phyloP scores from a whole-genome alignment of 139 green algal genomes.

The Coelastrella sp. region DNA sequence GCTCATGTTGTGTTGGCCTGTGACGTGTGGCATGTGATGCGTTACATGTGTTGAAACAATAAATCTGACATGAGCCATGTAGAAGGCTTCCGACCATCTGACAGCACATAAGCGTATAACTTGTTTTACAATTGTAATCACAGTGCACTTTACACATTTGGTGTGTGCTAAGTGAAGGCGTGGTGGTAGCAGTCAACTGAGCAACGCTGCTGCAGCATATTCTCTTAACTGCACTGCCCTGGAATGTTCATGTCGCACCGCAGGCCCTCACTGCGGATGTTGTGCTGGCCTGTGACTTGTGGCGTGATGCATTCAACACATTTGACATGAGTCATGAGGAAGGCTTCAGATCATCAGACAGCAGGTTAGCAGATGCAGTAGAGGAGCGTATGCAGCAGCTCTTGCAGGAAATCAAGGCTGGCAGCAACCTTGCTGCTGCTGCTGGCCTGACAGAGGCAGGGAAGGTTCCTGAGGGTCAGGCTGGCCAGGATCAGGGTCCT shows the following conservation, averaged over 20 bases:
- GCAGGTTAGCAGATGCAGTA: constrained; percentile 49
- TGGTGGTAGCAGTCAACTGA: too few relatives aligned
- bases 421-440: constrained; percentile 23
- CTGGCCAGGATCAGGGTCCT: not conserved
- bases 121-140: too few relatives aligned
- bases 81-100: too few relatives aligned
- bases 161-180: too few relatives aligned
- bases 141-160: too few relatives aligned
- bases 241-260: constrained; percentile 36
- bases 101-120: too few relatives aligned
- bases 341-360: constrained; percentile 24
- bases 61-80: too few relatives aligned
- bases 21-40: too few relatives aligned
- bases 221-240: not conserved
- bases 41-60: too few relatives aligned
- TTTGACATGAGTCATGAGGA: constrained; percentile 35
- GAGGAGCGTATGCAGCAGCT: constrained; percentile 45
- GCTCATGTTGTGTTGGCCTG: too few relatives aligned
- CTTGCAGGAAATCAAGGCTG: constrained; percentile 2
- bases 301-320: constrained; percentile 53
- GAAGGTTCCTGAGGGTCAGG: constrained; percentile 11
- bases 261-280: constrained; percentile 70
- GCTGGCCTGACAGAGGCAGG: not conserved
- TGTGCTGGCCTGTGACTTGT: constrained; percentile 54
- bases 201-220: too few relatives aligned